Evolutionary conservation across 441 rosid genomes (phyloP).

Genomic region (Pelargonium myrrhifolium): DNA sequence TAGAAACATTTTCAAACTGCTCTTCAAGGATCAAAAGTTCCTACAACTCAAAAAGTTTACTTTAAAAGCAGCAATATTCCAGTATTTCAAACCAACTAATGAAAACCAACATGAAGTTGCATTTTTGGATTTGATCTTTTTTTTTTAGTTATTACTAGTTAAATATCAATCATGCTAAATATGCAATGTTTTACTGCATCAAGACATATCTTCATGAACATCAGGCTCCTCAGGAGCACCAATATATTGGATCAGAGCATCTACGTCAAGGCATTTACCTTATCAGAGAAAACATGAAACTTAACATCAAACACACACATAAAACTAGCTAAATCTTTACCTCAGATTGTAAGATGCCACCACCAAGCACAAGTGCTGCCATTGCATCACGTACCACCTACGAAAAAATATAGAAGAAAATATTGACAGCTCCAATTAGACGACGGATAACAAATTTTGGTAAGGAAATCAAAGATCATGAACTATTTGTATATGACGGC

Average conservation of each 20-base stretch:
- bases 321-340: constrained; percentile 11
- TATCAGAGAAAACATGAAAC: background rate
- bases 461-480: too few relatives aligned
- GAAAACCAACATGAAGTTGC: background rate
- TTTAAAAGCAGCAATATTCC: background rate
- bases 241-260: background rate
- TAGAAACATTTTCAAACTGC: constrained; percentile 22
- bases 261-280: background rate
- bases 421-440: too few relatives aligned
- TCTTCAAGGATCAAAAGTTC: constrained; percentile 30
- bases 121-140: too few relatives aligned
- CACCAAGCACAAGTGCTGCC: constrained; percentile 16
- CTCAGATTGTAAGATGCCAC: constrained; percentile 16
- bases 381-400: too few relatives aligned
- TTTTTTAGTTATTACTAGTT: background rate
- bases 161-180: constrained; percentile 22
- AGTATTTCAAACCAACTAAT: background rate
- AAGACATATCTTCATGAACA: constrained; percentile 19
- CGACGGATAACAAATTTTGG: too few relatives aligned
- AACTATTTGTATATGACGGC: too few relatives aligned
- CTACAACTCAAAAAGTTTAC: constrained; percentile 13
- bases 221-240: constrained; percentile 14
- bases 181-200: constrained; percentile 31
- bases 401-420: too few relatives aligned
- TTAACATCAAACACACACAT: too few relatives aligned